These are phyloP conservation scores for Chrysoporthe austroafricana DNA, from an alignment of 2,329 filamentous ascomycete species.

Conservation along the genomic window DNA sequence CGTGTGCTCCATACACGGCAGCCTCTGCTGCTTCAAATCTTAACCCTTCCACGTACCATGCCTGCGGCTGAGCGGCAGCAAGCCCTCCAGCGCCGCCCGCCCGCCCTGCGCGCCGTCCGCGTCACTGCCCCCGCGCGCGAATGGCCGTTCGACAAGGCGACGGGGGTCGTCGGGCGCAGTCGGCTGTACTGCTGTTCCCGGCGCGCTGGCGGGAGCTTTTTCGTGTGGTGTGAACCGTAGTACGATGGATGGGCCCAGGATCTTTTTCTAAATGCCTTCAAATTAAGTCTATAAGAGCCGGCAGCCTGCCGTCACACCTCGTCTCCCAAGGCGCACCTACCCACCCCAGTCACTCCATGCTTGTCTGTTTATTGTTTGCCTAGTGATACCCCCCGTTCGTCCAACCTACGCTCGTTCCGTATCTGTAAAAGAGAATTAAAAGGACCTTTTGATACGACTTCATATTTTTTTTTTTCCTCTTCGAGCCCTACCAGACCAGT, in stretches of 20 bases:
- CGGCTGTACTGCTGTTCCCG: not conserved
- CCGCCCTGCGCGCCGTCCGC: not conserved
- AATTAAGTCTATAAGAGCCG: not conserved
- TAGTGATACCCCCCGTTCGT: not conserved
- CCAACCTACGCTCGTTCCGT: not conserved
- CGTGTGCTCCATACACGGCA: conserved; percentile 1
- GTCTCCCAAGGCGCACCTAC: not conserved
- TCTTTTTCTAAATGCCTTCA: not conserved
- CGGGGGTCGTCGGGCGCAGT: not conserved
- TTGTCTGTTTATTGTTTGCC: not conserved
- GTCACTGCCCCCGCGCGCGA: not conserved
- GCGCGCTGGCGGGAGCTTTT: not conserved
- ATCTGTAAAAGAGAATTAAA: too few relatives aligned
- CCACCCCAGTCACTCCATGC: not conserved
- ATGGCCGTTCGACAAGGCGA: not conserved
- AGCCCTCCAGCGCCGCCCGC: not conserved
- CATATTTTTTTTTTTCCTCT: too few relatives aligned
- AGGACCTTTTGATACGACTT: too few relatives aligned
- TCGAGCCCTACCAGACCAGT: too few relatives aligned
- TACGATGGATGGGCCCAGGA: not conserved
- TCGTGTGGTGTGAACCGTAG: not conserved
- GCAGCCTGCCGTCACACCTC: not conserved
- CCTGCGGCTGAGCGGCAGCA: not conserved
- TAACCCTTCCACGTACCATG: not conserved
- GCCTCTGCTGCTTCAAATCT: not conserved